These are phyloP conservation scores for Claviceps maximensis DNA, from an alignment of 2,329 filamentous ascomycete species.

Conservation along the genomic window DNA sequence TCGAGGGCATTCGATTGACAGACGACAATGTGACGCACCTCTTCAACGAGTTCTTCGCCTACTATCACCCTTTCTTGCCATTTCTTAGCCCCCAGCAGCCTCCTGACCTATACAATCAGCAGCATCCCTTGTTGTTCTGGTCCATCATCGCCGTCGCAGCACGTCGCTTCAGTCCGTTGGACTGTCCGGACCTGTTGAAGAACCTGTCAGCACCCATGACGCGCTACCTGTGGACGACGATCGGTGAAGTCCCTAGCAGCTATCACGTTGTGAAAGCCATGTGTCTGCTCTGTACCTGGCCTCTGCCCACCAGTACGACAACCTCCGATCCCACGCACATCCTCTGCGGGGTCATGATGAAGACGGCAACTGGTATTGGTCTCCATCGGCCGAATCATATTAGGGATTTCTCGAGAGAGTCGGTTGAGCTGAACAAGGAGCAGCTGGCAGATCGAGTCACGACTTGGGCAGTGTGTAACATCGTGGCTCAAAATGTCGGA, in stretches of 20 bases:
- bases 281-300: conserved; percentile 70
- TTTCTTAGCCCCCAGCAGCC: conserved; percentile 54
- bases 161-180: conserved; percentile 46
- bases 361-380: conserved; percentile 71
- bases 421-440: conserved; percentile 62
- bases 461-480: conserved; percentile 77
- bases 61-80: conserved; percentile 66
- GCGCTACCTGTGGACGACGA: conserved; percentile 61
- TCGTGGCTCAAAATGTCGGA: conserved; percentile 69
- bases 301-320: conserved; percentile 67
- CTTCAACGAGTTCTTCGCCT: conserved; percentile 62
- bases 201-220: conserved; percentile 56
- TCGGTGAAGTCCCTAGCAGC: conserved; percentile 63
- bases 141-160: conserved; percentile 63
- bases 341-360: conserved; percentile 74
- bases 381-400: conserved; percentile 70
- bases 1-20: conserved; percentile 51
- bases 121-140: conserved; percentile 78
- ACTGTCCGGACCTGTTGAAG: conserved; percentile 49
- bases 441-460: conserved; percentile 66
- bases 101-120: conserved; percentile 62
- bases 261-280: conserved; percentile 74
- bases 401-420: conserved; percentile 69
- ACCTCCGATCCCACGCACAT: conserved; percentile 73
- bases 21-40: conserved; percentile 50